These are phyloP conservation scores for Pyrenophora graminea DNA, from an alignment of 2,329 filamentous ascomycete species.

Conservation along the genomic window DNA sequence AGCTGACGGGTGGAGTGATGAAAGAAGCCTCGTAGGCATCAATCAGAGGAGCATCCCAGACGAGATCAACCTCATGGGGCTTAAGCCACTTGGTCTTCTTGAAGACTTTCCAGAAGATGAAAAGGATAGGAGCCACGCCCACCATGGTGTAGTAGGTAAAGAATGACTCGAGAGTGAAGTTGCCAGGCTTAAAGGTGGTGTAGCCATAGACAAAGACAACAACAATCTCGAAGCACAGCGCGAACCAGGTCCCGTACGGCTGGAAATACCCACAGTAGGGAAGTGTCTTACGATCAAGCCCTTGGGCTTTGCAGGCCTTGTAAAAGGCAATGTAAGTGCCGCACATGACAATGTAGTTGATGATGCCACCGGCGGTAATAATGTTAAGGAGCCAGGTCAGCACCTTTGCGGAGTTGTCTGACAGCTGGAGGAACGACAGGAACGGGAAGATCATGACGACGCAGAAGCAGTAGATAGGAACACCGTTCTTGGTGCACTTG, in stretches of 20 bases:
- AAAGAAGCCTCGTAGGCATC: slow-evolving; percentile 51
- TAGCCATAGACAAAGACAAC: slow-evolving; percentile 60
- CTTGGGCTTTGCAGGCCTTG: slow-evolving; percentile 53
- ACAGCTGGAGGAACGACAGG: slow-evolving; percentile 75
- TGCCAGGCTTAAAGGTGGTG: slow-evolving; percentile 54
- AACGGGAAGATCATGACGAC: slow-evolving; percentile 70
- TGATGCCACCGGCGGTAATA: slow-evolving; percentile 69
- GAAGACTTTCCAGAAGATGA: slow-evolving; percentile 65
- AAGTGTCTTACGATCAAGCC: slow-evolving; percentile 56
- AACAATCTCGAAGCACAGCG: slow-evolving; percentile 53
- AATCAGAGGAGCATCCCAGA: slow-evolving; percentile 48
- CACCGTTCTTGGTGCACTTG: slow-evolving; percentile 64
- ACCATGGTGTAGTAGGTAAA: slow-evolving; percentile 62
- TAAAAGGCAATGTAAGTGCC: slow-evolving; percentile 65
- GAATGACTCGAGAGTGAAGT: slow-evolving; percentile 55
- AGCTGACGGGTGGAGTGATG: slow-evolving; percentile 40
- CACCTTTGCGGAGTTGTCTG: slow-evolving; percentile 66
- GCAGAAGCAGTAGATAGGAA: slow-evolving; percentile 74
- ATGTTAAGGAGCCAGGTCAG: slow-evolving; percentile 74
- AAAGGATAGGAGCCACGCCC: slow-evolving; percentile 56
- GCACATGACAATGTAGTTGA: slow-evolving; percentile 56
- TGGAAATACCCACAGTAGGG: slow-evolving; percentile 55
- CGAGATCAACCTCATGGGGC: slow-evolving; percentile 54
- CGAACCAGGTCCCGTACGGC: slow-evolving; percentile 58
- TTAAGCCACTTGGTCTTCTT: slow-evolving; percentile 61